Evolutionary conservation across 345 rosid species (phyloP).

Genomic region (Sisymbrium altissimum): DNA sequence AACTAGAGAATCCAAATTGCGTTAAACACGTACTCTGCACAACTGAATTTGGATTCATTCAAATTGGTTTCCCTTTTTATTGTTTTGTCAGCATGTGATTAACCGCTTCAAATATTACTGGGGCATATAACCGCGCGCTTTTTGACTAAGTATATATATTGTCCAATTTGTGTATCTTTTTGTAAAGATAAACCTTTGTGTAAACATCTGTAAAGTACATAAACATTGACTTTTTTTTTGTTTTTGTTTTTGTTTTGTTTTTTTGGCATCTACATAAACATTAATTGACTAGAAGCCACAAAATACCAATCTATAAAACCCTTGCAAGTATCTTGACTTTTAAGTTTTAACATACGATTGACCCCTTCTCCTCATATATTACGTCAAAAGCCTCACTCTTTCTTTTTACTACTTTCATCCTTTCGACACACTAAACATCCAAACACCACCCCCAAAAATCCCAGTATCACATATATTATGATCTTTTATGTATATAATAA

Average conservation of each 20-base stretch:
- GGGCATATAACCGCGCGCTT: too few species aligned
- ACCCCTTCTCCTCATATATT: not conserved
- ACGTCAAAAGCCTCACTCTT: not conserved
- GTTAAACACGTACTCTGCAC: not conserved
- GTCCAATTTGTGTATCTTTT: not conserved
- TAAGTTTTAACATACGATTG: not conserved
- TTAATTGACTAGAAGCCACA: too few species aligned
- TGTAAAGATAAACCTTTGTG: not conserved
- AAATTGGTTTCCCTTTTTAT: too few species aligned
- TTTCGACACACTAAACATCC: slow-evolving; percentile 11
- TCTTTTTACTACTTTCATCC: not conserved
- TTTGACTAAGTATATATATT: too few species aligned
- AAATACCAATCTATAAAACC: too few species aligned
- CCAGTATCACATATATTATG: not conserved
- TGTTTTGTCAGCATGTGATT: too few species aligned
- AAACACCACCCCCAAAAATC: not conserved
- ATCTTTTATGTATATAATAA: not conserved
- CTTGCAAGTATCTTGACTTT: not conserved
- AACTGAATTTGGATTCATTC: not conserved
- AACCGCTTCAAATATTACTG: not conserved
- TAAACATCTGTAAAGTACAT: not conserved
- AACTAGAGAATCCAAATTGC: not conserved
- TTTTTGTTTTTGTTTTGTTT: too few species aligned
- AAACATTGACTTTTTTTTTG: too few species aligned
- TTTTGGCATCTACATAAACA: too few species aligned